phyloP scores from a whole-genome alignment of 2,329 filamentous ascomycete species.

The Neonectria faginata region DNA sequence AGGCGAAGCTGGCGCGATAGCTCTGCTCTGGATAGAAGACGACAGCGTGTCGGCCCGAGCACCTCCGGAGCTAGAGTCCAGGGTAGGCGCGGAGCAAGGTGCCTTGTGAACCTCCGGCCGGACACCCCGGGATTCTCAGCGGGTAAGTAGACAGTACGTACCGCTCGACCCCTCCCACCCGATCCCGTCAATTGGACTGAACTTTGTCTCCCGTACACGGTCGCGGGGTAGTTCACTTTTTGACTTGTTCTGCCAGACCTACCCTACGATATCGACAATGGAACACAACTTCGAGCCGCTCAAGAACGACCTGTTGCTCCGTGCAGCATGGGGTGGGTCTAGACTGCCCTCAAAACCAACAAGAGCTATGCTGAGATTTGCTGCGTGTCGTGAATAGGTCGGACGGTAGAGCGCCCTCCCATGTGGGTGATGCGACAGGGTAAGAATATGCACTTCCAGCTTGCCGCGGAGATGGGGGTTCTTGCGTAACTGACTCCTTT shows the following conservation, averaged over 20 bases:
- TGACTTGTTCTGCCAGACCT: conserved; percentile 18
- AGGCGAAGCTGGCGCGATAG: conserved; percentile 28
- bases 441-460: conserved; percentile 55
- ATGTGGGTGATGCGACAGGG: conserved; percentile 99
- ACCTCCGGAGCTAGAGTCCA: conserved; percentile 24
- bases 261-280: conserved; percentile 62
- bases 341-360: conserved; percentile 7
- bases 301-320: conserved; percentile 91
- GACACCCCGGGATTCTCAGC: conserved; percentile 15
- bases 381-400: conserved; percentile 64
- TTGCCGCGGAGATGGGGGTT: neutral
- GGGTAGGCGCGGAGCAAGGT: conserved; percentile 5
- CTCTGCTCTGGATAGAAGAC: conserved; percentile 30
- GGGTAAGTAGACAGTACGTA: conserved; percentile 3
- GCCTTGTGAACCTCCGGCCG: neutral
- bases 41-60: conserved; percentile 46
- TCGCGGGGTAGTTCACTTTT: conserved; percentile 20
- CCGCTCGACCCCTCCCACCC: conserved; percentile 19
- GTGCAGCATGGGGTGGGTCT: conserved; percentile 84
- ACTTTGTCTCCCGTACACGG: conserved; percentile 6
- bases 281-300: conserved; percentile 80
- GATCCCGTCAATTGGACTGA: conserved; percentile 17
- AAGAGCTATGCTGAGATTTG: conserved; percentile 39
- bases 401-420: conserved; percentile 91
- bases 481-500: conserved; percentile 21